Conservation (phyloP, 1,284 basidiomycete genomes). For the Mycosarcoma maydis region DNA sequence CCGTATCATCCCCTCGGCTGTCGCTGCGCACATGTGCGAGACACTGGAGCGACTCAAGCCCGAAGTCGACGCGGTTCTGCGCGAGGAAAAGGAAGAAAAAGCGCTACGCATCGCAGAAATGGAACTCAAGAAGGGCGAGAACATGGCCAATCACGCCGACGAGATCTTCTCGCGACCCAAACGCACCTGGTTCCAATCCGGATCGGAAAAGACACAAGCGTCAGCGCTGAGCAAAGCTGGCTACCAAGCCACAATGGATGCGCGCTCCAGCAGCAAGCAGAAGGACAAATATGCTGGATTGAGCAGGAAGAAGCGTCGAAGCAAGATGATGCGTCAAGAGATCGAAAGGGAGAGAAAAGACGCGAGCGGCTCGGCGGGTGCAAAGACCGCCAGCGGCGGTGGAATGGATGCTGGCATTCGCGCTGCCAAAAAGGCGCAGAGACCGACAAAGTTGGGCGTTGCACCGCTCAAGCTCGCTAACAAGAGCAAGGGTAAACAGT, state of each 20-base stretch:
- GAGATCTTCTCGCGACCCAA: constrained; percentile 95
- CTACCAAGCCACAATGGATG: constrained; percentile 54
- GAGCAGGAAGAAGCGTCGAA: constrained; percentile 55
- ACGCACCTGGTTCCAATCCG: constrained; percentile 95
- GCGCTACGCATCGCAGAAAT: constrained; percentile 80
- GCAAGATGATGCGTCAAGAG: constrained; percentile 58
- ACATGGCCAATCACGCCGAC: constrained; percentile 91
- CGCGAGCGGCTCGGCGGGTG: constrained; percentile 12
- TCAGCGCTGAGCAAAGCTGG: constrained; percentile 33
- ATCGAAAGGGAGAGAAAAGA: constrained; percentile 47
- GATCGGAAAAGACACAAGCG: constrained; percentile 77
- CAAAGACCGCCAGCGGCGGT: constrained; percentile 13
- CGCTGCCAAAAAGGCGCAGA: constrained; percentile 57
- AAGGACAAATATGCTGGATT: constrained; percentile 57
- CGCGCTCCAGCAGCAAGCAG: constrained; percentile 7
- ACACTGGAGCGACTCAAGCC: constrained; percentile 79
- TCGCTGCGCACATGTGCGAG: constrained; percentile 77
- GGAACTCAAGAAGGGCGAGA: constrained; percentile 93
- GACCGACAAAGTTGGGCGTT: constrained; percentile 59
- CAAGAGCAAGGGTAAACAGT: constrained; percentile 26
- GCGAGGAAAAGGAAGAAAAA: constrained; percentile 96
- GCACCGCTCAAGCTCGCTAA: constrained; percentile 27
- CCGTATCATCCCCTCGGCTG: constrained; percentile 85
- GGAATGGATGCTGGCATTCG: constrained; percentile 54
- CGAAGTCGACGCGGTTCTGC: constrained; percentile 83